Evolutionary conservation across 2,329 filamentous ascomycete genomes (phyloP).

Genomic region (Penicillium sp.): DNA sequence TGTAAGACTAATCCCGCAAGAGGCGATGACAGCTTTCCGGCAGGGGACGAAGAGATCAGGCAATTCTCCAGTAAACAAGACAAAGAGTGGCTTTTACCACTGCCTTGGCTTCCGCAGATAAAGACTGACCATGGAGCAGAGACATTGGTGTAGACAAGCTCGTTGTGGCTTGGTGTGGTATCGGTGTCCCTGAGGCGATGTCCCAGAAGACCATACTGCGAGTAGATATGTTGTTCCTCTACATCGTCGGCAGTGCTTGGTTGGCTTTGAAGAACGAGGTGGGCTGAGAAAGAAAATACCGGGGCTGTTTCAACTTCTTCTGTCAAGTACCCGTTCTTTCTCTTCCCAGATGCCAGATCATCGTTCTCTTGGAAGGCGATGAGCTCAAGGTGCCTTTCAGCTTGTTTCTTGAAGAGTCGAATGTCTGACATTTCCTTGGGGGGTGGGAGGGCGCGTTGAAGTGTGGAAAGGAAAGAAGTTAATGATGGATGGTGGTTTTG

Average conservation of each 20-base stretch:
- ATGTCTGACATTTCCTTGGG: no score
- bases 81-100: slow-evolving; percentile 61
- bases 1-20: slow-evolving; percentile 57
- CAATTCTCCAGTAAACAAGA: slow-evolving; percentile 55
- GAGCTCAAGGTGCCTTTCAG: neutral
- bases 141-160: slow-evolving; percentile 41
- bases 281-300: neutral
- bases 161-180: neutral
- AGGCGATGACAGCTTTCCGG: slow-evolving; percentile 48
- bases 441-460: no score
- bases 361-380: neutral
- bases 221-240: neutral
- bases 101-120: slow-evolving; percentile 62
- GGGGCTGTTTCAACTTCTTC: neutral
- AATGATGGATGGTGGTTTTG: no score
- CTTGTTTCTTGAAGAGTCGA: neutral
- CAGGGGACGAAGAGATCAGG: slow-evolving; percentile 29
- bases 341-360: neutral
- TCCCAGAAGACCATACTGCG: neutral
- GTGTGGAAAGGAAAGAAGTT: neutral
- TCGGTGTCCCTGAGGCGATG: neutral
- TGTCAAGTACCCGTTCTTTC: neutral
- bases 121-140: slow-evolving; percentile 58
- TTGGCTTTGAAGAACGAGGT: neutral
- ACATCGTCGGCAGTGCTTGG: neutral